Percentiles rank a stretch among this genome's conserved stretches.
phyloP scores from a whole-genome alignment of 352 stramenopile species.

The Globisporangium nunn region DNA sequence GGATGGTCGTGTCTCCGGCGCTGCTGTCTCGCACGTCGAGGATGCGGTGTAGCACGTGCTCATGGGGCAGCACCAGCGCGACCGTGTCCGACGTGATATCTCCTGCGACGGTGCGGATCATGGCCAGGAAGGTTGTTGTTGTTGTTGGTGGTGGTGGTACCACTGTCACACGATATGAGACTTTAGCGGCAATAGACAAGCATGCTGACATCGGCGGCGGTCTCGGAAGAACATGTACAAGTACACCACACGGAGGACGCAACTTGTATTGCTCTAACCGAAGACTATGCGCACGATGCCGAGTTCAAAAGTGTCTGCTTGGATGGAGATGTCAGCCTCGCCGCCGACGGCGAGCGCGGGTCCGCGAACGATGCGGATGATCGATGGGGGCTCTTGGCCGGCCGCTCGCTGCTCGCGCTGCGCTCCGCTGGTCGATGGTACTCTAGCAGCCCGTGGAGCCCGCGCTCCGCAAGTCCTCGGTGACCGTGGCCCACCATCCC shows the following conservation, averaged over 20 bases:
- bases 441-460: constrained; percentile 4
- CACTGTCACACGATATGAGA: too few species aligned
- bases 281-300: constrained; percentile 3
- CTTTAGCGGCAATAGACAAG: neutral
- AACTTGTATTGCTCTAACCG: neutral
- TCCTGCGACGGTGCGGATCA: constrained; percentile 49
- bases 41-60: constrained; percentile 56
- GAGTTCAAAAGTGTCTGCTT: constrained; percentile 5
- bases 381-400: neutral
- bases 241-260: neutral
- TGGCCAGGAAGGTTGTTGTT: constrained; percentile 1
- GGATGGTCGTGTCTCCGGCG: constrained; percentile 17
- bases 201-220: neutral
- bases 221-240: too few species aligned
- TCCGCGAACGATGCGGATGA: constrained; percentile 2
- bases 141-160: too few species aligned
- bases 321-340: neutral
- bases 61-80: constrained; percentile 38
- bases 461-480: constrained; percentile 1
- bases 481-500: neutral
- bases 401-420: constrained; percentile 1
- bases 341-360: neutral
- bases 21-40: neutral
- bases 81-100: constrained; percentile 31
- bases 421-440: neutral